Evolutionary conservation across 306 rosid genomes (phyloP), one percentile per base, ranked within the genome.

Genomic region (Cicer judaicum): DNA sequence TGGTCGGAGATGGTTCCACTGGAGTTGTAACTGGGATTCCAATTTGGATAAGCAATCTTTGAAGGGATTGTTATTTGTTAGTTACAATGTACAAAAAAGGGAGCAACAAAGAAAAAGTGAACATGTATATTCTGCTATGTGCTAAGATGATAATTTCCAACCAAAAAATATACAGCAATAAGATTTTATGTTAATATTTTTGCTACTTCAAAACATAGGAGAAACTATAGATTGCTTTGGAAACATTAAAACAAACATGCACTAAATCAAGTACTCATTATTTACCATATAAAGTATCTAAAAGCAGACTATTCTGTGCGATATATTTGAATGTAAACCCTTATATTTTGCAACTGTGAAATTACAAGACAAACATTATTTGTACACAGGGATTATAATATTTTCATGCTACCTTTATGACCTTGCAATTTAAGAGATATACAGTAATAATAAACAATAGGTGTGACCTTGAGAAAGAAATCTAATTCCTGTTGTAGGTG

Each of bases 21-120:
- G 79, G 66, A 73, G 21, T 73, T 10, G 90, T 64, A n/a, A 74
- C 80, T 3, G 92, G 92, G 21, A 57, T 89, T 65, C 95, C 89
- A 2, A 81, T 78, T 46, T 82, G 84, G 85, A 29, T 42, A 6
- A 59, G 56, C n/a, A 59, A 57, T 10, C 3, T 36, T 66, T 49
- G 56, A 73, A 46, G 40, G 12, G 40, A 10, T 13, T 68, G 53
- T 49, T 49, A 11, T 29, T 29, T 29, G 34, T 29, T 29, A 0
- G 34, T 29, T 29, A 29, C 34, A 29, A 29, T 29, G 34, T 29
- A 29, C 34, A 29, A 29, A 29, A 29, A n/a, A 6, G 6, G 8
- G 19, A 49, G 19, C 55, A n/a, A n/a, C 18, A 49, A 49, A 49
- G 55, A 6, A 49, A 49, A 49, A 49, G 54, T 49, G 18, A 49